Evolutionary conservation across 331 rosid genomes (phyloP).

Genomic region (Pyrus hybrid): DNA sequence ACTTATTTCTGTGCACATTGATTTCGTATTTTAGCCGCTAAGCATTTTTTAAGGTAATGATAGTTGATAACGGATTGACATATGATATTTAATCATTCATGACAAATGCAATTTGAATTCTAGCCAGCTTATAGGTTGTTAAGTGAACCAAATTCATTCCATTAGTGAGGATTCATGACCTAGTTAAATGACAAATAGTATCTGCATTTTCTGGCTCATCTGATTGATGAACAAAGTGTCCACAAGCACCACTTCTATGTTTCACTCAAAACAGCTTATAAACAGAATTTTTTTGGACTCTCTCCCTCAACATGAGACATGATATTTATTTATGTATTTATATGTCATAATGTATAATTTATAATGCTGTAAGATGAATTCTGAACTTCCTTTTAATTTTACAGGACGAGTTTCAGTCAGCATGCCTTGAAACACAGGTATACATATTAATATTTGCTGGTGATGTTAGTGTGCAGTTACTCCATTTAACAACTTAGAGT

Average conservation of each 20-base stretch:
- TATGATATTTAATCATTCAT: no score
- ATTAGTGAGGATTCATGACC: background rate
- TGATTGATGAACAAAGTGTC: background rate
- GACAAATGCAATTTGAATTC: no score
- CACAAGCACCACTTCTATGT: background rate
- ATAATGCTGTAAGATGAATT: conserved; percentile 5
- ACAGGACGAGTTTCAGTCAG: conserved; percentile 54
- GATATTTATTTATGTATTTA: background rate
- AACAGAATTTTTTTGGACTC: background rate
- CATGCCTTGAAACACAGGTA: conserved; percentile 60
- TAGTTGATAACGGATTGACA: no score
- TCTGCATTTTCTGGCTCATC: background rate
- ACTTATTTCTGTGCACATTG: background rate
- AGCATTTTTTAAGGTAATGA: no score
- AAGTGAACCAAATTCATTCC: no score
- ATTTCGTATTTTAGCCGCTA: no score
- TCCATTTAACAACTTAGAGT: background rate
- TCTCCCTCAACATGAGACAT: background rate
- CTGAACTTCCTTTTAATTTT: conserved; percentile 17
- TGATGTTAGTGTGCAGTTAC: background rate
- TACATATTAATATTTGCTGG: background rate
- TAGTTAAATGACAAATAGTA: background rate
- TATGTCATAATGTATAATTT: background rate
- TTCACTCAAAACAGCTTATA: background rate
- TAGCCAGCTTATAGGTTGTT: no score